phyloP scores from a whole-genome alignment of 2,329 filamentous ascomycete genomes.

The Aspergillus tubingensis region DNA sequence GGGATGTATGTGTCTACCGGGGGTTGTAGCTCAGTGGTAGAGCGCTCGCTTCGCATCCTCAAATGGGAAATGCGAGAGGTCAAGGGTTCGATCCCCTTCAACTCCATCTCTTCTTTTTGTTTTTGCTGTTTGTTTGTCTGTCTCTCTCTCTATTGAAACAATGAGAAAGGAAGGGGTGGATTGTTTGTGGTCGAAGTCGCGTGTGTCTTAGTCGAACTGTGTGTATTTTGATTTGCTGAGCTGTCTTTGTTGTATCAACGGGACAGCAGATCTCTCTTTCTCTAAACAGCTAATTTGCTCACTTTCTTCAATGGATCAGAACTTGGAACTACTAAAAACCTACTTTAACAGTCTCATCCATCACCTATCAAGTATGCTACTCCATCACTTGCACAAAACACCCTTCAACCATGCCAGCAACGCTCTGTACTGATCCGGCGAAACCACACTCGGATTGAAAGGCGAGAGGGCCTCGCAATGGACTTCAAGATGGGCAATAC shows the following conservation, averaged over 20 bases:
- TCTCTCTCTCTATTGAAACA: too few relatives aligned
- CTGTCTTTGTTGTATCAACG: too few relatives aligned
- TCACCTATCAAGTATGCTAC: background rate
- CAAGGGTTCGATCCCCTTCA: background rate
- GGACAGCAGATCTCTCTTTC: too few relatives aligned
- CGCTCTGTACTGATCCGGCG: background rate
- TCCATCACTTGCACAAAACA: background rate
- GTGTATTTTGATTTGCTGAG: too few relatives aligned
- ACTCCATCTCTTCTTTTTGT: background rate
- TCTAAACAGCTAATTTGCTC: too few relatives aligned
- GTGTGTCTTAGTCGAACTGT: too few relatives aligned
- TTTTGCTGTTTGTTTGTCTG: background rate
- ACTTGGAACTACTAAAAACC: too few relatives aligned
- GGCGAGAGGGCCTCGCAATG: background rate
- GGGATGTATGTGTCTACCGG: background rate
- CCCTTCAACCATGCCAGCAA: background rate
- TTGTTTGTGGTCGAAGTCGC: too few relatives aligned
- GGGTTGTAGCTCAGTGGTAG: background rate
- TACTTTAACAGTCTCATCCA: too few relatives aligned
- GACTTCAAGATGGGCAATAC: background rate
- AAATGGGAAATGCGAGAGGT: background rate
- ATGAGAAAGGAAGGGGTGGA: background rate
- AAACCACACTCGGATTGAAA: background rate
- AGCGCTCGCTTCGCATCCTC: background rate
- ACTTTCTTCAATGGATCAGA: too few relatives aligned